These are phyloP conservation scores for Cryomyces minteri DNA, from an alignment of 495 filamentous ascomycete genomes.

Conservation along the genomic window DNA sequence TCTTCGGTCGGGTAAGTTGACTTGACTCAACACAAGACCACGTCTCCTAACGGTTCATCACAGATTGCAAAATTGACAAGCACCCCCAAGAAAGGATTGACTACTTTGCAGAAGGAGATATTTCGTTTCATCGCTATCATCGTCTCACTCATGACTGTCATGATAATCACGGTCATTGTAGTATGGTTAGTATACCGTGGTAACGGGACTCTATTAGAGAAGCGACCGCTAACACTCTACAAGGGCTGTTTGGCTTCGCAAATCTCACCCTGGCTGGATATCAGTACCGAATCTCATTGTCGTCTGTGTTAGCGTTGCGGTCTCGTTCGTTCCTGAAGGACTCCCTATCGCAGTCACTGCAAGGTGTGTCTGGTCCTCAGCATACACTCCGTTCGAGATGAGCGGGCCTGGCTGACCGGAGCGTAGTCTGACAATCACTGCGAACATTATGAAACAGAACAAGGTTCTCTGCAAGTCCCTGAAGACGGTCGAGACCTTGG, in stretches of 20 bases:
- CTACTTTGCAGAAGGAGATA: slow-evolving; percentile 19
- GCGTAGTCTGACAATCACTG: slow-evolving; percentile 19
- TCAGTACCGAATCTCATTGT: slow-evolving; percentile 18
- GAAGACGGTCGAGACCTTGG: slow-evolving; percentile 17
- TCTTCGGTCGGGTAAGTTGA: slow-evolving; percentile 22
- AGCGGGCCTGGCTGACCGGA: no score
- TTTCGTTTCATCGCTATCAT: slow-evolving; percentile 20
- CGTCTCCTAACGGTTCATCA: no score
- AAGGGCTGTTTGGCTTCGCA: slow-evolving; percentile 8
- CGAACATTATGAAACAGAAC: slow-evolving; percentile 16
- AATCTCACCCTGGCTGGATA: slow-evolving; percentile 9
- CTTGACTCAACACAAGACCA: no score
- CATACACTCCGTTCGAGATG: no score
- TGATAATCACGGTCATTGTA: slow-evolving; percentile 1
- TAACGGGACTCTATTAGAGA: no score
- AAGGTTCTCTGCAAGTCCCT: slow-evolving; percentile 20
- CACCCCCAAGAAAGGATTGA: slow-evolving; percentile 11
- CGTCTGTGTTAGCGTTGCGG: slow-evolving; percentile 19
- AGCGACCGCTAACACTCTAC: no score
- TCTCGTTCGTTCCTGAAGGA: slow-evolving; percentile 23
- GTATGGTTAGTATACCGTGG: no score
- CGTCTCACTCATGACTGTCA: no score
- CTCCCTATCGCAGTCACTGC: slow-evolving; percentile 21
- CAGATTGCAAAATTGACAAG: slow-evolving; percentile 16
- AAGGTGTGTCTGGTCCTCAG: no score